phyloP scores from a whole-genome alignment of 108 stramenopile species.

The Fistulifera pelliculosa region DNA sequence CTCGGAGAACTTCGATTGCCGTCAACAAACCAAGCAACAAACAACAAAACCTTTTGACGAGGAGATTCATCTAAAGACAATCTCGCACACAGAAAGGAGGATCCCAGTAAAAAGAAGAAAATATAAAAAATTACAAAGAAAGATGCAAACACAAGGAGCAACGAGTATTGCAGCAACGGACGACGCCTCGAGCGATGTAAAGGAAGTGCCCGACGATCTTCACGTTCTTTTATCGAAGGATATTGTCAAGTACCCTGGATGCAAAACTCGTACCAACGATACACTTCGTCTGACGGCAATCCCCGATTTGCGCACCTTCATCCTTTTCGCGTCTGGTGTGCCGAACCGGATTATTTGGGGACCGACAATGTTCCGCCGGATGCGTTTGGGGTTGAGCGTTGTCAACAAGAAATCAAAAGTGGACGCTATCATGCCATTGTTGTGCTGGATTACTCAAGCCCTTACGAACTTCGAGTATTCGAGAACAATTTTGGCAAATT shows the following conservation, averaged over 20 bases:
- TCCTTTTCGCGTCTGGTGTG: slow-evolving; percentile 11
- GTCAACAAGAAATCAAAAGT: slow-evolving; percentile 13
- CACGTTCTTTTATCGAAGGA: slow-evolving; percentile 18
- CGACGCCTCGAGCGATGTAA: no score
- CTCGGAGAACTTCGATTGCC: no score
- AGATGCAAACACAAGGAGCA: no score
- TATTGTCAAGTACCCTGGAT: slow-evolving; percentile 19
- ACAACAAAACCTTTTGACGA: no score
- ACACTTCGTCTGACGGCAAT: not conserved
- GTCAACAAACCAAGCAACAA: no score
- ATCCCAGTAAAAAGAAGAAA: no score
- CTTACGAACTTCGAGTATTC: not conserved
- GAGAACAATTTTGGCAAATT: slow-evolving; percentile 7
- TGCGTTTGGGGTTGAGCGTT: slow-evolving; percentile 11
- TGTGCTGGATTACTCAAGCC: slow-evolving; percentile 11
- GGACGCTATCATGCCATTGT: slow-evolving; percentile 12
- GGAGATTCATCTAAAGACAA: no score
- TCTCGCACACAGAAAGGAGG: no score
- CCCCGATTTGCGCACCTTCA: no score
- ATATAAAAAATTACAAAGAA: no score
- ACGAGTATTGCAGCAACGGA: no score
- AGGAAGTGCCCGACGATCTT: slow-evolving; percentile 1
- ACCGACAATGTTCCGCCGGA: not conserved
- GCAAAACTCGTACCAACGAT: slow-evolving; percentile 2
- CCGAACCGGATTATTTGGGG: not conserved